Evolutionary conservation across 139 green algal genomes (phyloP).

Genomic region (Edaphochlamys debaryana): DNA sequence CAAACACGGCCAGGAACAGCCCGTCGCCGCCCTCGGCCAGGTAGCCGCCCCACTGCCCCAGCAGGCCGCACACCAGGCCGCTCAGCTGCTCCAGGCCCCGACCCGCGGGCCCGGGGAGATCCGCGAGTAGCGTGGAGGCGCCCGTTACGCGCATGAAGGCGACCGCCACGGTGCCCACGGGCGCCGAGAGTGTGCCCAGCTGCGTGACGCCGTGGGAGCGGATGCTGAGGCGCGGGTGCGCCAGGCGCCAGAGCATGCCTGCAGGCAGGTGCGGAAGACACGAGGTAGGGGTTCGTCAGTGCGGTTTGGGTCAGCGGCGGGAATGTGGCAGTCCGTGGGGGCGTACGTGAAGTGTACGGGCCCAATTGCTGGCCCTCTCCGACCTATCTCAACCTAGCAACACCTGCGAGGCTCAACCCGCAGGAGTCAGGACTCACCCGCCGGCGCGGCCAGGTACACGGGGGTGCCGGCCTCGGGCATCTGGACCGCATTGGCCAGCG

Average conservation of each 20-base stretch:
- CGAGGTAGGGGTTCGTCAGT: too few relatives aligned
- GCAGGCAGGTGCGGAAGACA: too few relatives aligned
- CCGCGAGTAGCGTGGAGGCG: background rate
- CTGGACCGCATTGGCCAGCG: too few relatives aligned
- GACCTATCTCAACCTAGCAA: too few relatives aligned
- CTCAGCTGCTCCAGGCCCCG: background rate
- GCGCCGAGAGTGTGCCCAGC: slow-evolving; percentile 9
- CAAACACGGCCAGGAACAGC: background rate
- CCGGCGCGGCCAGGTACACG: background rate
- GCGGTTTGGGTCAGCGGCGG: too few relatives aligned
- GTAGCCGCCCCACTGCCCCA: background rate
- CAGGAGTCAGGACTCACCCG: too few relatives aligned
- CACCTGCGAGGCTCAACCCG: too few relatives aligned
- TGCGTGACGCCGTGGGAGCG: background rate
- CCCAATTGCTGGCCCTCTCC: too few relatives aligned
- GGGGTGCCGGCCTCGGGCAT: background rate
- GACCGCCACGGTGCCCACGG: background rate
- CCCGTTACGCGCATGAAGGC: slow-evolving; percentile 2
- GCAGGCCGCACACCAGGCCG: background rate
- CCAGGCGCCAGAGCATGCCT: background rate
- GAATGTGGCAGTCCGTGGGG: too few relatives aligned
- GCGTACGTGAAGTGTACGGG: too few relatives aligned
- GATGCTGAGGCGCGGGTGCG: background rate
- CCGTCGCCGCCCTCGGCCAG: background rate
- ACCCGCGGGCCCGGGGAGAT: background rate